Evolutionary conservation across 2,329 filamentous ascomycete species (phyloP), one percentile per base, ranked within the genome.

Genomic region (Arthrobotrys megalospora): DNA sequence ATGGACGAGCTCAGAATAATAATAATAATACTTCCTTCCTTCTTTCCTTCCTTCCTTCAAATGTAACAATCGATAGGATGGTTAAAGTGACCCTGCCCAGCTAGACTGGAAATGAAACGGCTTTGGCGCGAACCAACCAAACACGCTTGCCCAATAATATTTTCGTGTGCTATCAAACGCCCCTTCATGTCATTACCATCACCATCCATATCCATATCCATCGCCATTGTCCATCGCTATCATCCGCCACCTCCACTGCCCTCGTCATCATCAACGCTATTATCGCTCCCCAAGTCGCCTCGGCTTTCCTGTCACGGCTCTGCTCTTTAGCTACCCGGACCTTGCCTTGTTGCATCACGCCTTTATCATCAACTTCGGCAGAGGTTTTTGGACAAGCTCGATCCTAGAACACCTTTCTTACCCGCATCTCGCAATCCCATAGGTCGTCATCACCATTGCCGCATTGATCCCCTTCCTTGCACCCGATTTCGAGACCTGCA

Each of bases 331-430:
- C 36, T 48, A 62, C 53, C 55, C 55, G 55, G 36, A 48, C 58
- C 68, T 62, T 71, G 55, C 24, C 24, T 11, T 6, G 3, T 55
- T 16, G 55, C 60, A 69, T 69, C 53, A 62, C 72, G 65, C 72
- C 72, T 48, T 64, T 64, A 34, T 60, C 47, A 41, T 52, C 48
- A 47, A 55, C 19, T 53, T 60, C 36, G 21, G 28, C 53, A 43
- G n/a, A 55, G 55, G 47, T 65, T 64, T 69, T 58, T 32, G 36
- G 50, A 76, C 72, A 70, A 76, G 65, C 72, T 76, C 64, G 38
- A 76, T 66, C 72, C 72, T 21, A 34, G 69, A 45, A 66, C 58
- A 28, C 38, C 45, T 47, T 63, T 41, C 41, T 47, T 50, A 48
- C 47, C 45, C 62, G 69, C 38, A 58, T 16, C 48, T 76, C 24